Percentiles rank a stretch among this genome's conserved stretches.
Conservation (phyloP, 148 eudicot genomes). For the Nepenthes mirabilis region DNA sequence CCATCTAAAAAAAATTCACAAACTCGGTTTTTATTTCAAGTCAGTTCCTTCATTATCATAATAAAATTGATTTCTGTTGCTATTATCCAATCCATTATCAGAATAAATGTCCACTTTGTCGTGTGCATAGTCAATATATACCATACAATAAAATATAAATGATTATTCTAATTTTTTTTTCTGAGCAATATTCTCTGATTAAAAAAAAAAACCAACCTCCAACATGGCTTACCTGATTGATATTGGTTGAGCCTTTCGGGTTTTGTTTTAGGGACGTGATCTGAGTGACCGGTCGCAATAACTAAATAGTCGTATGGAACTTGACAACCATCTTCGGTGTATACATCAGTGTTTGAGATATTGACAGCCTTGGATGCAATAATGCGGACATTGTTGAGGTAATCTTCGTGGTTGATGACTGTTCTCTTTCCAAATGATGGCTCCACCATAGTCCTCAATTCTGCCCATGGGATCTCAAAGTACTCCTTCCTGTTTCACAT, state of each 20-base stretch:
- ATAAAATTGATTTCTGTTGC: no score
- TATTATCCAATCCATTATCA: no score
- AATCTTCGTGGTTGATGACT: constrained; percentile 36
- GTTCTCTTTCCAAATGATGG: constrained; percentile 51
- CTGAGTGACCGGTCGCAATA: constrained; percentile 49
- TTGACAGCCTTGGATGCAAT: constrained; percentile 28
- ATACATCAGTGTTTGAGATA: constrained; percentile 24
- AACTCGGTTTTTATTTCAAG: no score
- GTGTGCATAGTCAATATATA: no score
- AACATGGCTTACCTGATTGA: constrained; percentile 23
- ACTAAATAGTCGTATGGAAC: constrained; percentile 49
- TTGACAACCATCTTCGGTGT: constrained; percentile 31
- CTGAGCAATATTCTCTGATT: no score
- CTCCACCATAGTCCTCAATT: constrained; percentile 49
- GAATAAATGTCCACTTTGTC: no score
- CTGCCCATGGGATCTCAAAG: constrained; percentile 53
- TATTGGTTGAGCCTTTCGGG: constrained; percentile 37
- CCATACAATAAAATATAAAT: no score
- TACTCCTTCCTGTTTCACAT: constrained; percentile 36
- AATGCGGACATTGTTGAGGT: constrained; percentile 29
- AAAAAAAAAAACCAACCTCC: no score
- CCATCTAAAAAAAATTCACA: no score
- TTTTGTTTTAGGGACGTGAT: constrained; percentile 20
- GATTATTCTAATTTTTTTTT: no score
- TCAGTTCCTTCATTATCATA: no score